Evolutionary conservation across 345 rosid genomes (phyloP), one percentile per base, ranked within the genome.

Genomic region (Eucalyptus pauciflora): DNA sequence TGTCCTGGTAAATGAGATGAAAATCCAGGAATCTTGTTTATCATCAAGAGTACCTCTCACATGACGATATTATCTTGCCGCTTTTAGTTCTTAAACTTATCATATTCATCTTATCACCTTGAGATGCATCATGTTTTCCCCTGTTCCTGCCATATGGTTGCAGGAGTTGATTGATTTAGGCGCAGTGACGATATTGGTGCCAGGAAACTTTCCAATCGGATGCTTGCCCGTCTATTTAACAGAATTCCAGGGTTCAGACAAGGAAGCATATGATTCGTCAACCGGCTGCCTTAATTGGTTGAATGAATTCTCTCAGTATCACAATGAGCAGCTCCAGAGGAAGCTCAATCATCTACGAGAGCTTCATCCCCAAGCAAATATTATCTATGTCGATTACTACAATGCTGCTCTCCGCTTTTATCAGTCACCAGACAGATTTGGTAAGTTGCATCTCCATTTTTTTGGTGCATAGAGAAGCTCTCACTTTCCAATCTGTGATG

Each of bases 121-220:
- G 83, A 76, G 48, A 37, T 37, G 83, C 86, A 8, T 50, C n/a
- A 71, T 33, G 25, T 41, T 52, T 7, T 16, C 67, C 60, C 29
- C 11, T 29, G 29, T 79, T 52, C 48, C 50, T 50, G 20, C 31
- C 49, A 31, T 49, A n/a, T 86, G 8, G 50, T 62, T 91, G 89
- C 91, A 94, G 95, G 95, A 91, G 37, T 31, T 95, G 87, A 90
- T 95, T 7, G 86, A 93, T 80, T 69, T 92, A 37, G 95, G 96
- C 1, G 95, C 93, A 7, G 86, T 51, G 46, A 90, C 94, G 83
- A 86, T 95, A 54, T 45, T 95, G 90, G 94, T 93, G 4, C 96
- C 95, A 0, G 93, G 96, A 80, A 91, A 88, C 88, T 87, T 92
- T 16, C 94, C 94, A 7, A 56, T 90, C 18, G 95, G 96, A 50